Evolutionary conservation across 192 early-diverging fungal species (phyloP), one percentile per base, ranked within the genome.

Genomic region (Mortierella hygrophila): DNA sequence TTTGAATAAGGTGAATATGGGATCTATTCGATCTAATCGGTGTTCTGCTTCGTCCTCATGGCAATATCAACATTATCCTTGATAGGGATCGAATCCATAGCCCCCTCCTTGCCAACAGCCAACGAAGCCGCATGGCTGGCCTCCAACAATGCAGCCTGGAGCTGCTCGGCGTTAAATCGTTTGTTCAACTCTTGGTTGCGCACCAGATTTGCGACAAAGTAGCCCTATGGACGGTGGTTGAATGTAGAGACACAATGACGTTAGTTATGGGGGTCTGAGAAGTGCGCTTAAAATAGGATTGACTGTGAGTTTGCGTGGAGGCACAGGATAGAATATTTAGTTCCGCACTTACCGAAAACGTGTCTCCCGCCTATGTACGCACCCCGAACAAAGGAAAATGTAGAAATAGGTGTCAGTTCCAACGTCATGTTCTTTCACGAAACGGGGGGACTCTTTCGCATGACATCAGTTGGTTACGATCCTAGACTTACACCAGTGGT

Each of bases 111-210:
- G 80, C 93, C 89, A 11, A 95, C 95, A 47, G 93, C 85, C 74
- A 96, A 88, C 6, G 93, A 93, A 3, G 92, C 91, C 11, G 95
- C 95, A 70, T 91, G 85, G 41, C 86, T 92, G 1, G 92, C 95
- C 70, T 93, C 88, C 37, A 89, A 80, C 75, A 95, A 72, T 3
- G 95, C 92, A n/a, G 70, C 74, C 29, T 77, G 38, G 65, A 92
- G 75, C 57, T 79, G 81, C 10, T 89, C 88, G 0, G 55, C 74
- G 15, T 32, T 83, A 74, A 88, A 76, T 6, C 81, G 41, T 44
- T 83, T 78, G 42, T 77, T 42, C 42, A 57, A 21, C 16, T 80
- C 75, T 40, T 89, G 85, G 32, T 88, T 81, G 70, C 90, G 82
- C 44, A 91, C 85, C 40, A 94, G 88, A 13, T 89, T 79, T 10